Evolutionary conservation across 2,329 filamentous ascomycete species (phyloP).

Genomic region (Emergomyces pasteurianus): DNA sequence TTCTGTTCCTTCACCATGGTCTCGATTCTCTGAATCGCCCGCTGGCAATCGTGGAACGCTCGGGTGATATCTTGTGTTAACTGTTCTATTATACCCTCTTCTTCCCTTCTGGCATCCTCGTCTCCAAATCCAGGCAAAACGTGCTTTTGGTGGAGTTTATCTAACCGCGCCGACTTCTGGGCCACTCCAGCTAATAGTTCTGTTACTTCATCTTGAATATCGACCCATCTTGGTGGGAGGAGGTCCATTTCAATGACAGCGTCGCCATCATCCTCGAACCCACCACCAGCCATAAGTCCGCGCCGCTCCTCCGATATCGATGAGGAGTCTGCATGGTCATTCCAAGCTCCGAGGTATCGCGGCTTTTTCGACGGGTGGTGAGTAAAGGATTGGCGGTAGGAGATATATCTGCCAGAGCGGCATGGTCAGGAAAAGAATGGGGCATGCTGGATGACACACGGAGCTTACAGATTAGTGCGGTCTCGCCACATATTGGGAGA

Average conservation of each 20-base stretch:
- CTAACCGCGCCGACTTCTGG: slow-evolving; percentile 69
- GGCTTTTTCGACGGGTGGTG: slow-evolving; percentile 85
- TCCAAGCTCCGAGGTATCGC: slow-evolving; percentile 49
- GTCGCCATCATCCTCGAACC: slow-evolving; percentile 60
- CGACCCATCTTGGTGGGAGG: slow-evolving; percentile 87
- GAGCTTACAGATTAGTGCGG: slow-evolving; percentile 84
- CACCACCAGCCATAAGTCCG: slow-evolving; percentile 72
- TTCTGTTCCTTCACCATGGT: slow-evolving; percentile 73
- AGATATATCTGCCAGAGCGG: slow-evolving; percentile 63
- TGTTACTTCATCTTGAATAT: slow-evolving; percentile 85
- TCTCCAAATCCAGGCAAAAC: slow-evolving; percentile 94
- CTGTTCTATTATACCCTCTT: slow-evolving; percentile 81
- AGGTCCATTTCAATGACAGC: slow-evolving; percentile 97
- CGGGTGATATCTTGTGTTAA: slow-evolving; percentile 84
- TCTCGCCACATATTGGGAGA: slow-evolving; percentile 81
- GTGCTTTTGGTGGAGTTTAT: slow-evolving; percentile 93
- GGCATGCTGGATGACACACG: slow-evolving; percentile 6
- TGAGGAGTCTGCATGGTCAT: slow-evolving; percentile 50
- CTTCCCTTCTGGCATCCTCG: slow-evolving; percentile 72
- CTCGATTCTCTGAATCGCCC: slow-evolving; percentile 77
- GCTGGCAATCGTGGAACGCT: slow-evolving; percentile 80
- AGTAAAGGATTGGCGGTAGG: slow-evolving; percentile 95
- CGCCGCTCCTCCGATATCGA: slow-evolving; percentile 57
- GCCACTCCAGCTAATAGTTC: slow-evolving; percentile 71
- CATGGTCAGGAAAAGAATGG: slow-evolving; percentile 10